A percentile compares a stretch with the other conserved stretches of the same genome.
phyloP scores from a whole-genome alignment of 2,329 filamentous ascomycete genomes.

The Cyanodermella asteris region DNA sequence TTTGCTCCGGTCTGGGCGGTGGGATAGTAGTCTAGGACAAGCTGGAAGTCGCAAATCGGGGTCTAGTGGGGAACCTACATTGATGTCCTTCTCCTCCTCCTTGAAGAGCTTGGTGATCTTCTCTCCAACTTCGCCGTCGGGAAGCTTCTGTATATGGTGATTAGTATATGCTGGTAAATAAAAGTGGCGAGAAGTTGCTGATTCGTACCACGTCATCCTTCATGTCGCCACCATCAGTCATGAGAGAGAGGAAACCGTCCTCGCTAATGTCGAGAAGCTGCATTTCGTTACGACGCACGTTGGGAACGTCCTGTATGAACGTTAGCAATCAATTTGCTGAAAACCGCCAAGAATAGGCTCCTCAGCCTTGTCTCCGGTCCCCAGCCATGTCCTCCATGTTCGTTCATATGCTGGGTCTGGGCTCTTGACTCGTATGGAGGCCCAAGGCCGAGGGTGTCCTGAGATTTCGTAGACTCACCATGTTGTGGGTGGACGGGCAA shows the following conservation, averaged over 20 bases:
- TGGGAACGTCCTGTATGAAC: constrained; percentile 95
- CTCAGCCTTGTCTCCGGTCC: background rate
- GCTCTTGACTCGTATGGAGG: background rate
- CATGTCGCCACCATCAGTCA: constrained; percentile 63
- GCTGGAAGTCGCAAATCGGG: background rate
- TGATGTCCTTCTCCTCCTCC: constrained; percentile 74
- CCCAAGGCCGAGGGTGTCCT: background rate
- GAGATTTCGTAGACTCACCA: no score
- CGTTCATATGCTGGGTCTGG: background rate
- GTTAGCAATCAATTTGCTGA: constrained; percentile 34
- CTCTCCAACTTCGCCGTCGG: constrained; percentile 70
- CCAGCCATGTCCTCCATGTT: no score
- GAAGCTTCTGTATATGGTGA: no score
- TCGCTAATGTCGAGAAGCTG: constrained; percentile 86
- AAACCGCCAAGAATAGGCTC: background rate
- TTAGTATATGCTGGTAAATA: no score
- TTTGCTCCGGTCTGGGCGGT: background rate
- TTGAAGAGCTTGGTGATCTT: constrained; percentile 67
- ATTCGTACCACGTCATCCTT: constrained; percentile 97
- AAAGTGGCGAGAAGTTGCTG: no score
- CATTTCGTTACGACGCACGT: constrained; percentile 77
- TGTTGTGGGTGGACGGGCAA: constrained; percentile 76
- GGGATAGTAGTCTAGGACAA: no score
- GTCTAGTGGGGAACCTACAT: constrained; percentile 36
- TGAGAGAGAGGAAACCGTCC: constrained; percentile 85